Base-by-base conservation (phyloP, 768 basidiomycete species). In the Suillus tomentosus region DNA sequence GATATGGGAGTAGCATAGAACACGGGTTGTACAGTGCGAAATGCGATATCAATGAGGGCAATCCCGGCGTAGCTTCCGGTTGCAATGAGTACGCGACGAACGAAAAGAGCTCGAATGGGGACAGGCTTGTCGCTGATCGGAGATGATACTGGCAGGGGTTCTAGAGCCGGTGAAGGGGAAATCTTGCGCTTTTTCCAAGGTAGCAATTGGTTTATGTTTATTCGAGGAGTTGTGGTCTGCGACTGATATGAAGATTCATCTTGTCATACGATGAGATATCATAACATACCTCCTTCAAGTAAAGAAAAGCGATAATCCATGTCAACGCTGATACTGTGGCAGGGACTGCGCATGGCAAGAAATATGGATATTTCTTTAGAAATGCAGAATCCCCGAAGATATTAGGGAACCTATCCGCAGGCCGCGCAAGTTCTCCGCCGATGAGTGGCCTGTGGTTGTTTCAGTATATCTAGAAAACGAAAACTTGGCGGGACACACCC, bases 321-420 rank as follows among this genome's bases (percentile, higher is more conserved):
- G 82, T 82, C 14, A 86, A 9, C 9, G 76, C 73, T 1, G 86
- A 79, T 67, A 87, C 81, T 1, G 81, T 82, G 1, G 87, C 88
- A 5, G 87, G 79, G 17, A 89, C 82, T 14, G 86, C 81, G 67
- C 90, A 91, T 0, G 90, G 85, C 17, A 91, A 79, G 72, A 91
- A 89, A 74, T 93, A 92, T 0, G 91, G 90, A 72, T 88, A 88
- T 59, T 81, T 71, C 66, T 79, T 81, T 81, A 87, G 82, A 68
- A 93, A 91, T 17, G 68, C 66, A 5, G 78, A 80, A 43, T 76
- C 64, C 54, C 87, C 88, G 65, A 92, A 92, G 2, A 81, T 62
- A 3, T 66, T 66, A 1, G 90, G 89, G 71, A 90, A 91, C 27
- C 84, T 84, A 51, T 91, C 88, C 57, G 82, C 80, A 0, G 91